Conservation (phyloP, 2,329 filamentous ascomycete genomes). For the Fusarium cyanostomum region DNA sequence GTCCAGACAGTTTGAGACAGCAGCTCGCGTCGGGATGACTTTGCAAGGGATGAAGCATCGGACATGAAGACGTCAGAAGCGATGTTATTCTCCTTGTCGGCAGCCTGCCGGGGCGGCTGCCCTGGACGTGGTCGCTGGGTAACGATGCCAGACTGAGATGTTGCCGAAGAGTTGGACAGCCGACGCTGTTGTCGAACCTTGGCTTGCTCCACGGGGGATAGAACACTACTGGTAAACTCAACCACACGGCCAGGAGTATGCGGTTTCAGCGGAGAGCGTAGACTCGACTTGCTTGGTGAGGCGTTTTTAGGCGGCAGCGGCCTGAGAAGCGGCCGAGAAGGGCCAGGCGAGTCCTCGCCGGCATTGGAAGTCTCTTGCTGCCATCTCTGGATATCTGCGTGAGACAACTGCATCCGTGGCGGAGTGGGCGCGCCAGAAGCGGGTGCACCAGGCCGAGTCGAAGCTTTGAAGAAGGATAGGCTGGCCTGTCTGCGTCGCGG, state of each 20-base stretch:
- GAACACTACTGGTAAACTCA: constrained; percentile 63
- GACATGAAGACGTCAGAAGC: constrained; percentile 41
- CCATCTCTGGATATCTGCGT: constrained; percentile 54
- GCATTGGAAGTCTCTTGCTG: constrained; percentile 52
- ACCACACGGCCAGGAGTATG: constrained; percentile 68
- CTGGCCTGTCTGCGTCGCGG: constrained; percentile 51
- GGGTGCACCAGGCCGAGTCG: constrained; percentile 38
- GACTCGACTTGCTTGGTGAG: constrained; percentile 65
- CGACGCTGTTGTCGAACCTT: constrained; percentile 45
- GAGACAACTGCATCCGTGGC: constrained; percentile 54
- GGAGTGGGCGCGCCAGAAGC: constrained; percentile 43
- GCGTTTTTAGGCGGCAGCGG: constrained; percentile 61
- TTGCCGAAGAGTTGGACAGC: constrained; percentile 39
- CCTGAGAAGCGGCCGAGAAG: constrained; percentile 54
- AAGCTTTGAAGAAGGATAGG: constrained; percentile 52
- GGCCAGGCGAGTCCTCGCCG: constrained; percentile 50
- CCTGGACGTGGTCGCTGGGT: constrained; percentile 20
- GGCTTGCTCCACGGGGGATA: constrained; percentile 57
- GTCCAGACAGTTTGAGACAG: constrained; percentile 59
- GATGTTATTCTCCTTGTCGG: constrained; percentile 49
- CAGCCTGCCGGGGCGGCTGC: constrained; percentile 18
- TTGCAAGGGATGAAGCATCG: constrained; percentile 41
- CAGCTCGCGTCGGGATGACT: constrained; percentile 24
- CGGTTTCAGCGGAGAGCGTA: constrained; percentile 66
- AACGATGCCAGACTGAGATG: constrained; percentile 24